Evolutionary conservation across 2,329 filamentous ascomycete genomes (phyloP).

Genomic region (Trichophyton mentagrophytes): DNA sequence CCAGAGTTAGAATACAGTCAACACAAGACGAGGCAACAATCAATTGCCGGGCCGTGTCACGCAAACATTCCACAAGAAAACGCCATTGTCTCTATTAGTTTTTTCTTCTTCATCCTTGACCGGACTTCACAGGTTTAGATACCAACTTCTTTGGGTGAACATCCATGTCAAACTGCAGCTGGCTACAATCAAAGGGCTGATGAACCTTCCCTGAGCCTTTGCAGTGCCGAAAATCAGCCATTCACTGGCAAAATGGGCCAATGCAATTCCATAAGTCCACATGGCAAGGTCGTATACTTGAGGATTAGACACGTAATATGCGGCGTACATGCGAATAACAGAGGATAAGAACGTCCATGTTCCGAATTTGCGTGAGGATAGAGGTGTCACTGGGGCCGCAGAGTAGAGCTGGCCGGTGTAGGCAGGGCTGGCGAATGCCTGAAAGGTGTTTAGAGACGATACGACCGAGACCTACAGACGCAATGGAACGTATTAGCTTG

Average conservation of each 20-base stretch:
- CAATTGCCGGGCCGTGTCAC: neutral
- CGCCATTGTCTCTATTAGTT: too few species aligned
- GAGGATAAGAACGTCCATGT: conserved; percentile 75
- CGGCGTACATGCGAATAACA: conserved; percentile 67
- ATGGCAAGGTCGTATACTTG: conserved; percentile 67
- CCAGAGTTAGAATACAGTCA: neutral
- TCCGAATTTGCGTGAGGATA: conserved; percentile 68
- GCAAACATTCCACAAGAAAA: too few species aligned
- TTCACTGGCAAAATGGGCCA: conserved; percentile 67
- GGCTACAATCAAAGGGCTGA: conserved; percentile 47
- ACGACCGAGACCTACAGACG: conserved; percentile 60
- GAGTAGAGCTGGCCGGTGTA: conserved; percentile 77
- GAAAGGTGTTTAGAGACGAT: conserved; percentile 71
- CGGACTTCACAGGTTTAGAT: conserved; percentile 16
- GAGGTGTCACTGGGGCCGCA: conserved; percentile 50
- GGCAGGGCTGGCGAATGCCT: conserved; percentile 66
- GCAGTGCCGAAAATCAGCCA: conserved; percentile 67
- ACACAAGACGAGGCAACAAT: neutral
- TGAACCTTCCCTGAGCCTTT: conserved; percentile 47
- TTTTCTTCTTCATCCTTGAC: neutral
- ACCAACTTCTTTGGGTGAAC: conserved; percentile 41
- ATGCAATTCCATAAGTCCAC: conserved; percentile 69
- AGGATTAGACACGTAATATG: conserved; percentile 63
- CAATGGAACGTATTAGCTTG: conserved; percentile 7
- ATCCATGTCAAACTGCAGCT: conserved; percentile 49